Evolutionary conservation across 2,329 filamentous ascomycete genomes (phyloP).

Genomic region (Trichoderma harzianum): DNA sequence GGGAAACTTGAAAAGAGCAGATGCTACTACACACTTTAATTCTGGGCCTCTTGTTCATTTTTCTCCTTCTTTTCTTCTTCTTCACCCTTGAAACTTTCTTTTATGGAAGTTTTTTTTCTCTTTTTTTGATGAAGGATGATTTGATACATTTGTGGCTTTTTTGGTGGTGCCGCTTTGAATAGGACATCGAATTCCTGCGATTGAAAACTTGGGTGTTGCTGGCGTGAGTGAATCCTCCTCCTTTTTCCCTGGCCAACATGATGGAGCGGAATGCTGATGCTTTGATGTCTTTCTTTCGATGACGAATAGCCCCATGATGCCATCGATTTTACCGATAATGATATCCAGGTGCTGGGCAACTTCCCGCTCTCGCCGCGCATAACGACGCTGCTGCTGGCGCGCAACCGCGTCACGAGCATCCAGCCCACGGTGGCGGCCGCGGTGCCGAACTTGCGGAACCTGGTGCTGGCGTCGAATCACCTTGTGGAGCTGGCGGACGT

Average conservation of each 20-base stretch:
- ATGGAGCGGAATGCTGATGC: neutral
- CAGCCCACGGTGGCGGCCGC: constrained; percentile 70
- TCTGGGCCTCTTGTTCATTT: constrained; percentile 38
- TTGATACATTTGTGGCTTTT: constrained; percentile 19
- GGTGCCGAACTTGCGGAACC: constrained; percentile 75
- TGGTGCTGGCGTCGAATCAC: constrained; percentile 82
- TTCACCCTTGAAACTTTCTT: constrained; percentile 35
- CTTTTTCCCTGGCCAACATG: neutral
- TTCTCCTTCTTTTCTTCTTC: constrained; percentile 17
- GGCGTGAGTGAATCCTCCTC: constrained; percentile 60
- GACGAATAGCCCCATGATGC: constrained; percentile 76
- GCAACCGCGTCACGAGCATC: constrained; percentile 82
- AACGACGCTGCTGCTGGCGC: constrained; percentile 80
- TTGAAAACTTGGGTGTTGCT: constrained; percentile 96
- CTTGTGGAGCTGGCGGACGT: constrained; percentile 81
- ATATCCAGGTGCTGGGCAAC: constrained; percentile 84
- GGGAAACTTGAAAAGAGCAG: constrained; percentile 73
- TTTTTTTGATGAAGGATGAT: constrained; percentile 40
- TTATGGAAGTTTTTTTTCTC: neutral
- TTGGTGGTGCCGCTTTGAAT: constrained; percentile 47
- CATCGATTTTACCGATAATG: constrained; percentile 98
- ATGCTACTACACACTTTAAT: constrained; percentile 70
- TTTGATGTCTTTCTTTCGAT: neutral
- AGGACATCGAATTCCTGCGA: constrained; percentile 97
- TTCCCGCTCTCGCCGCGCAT: constrained; percentile 89